phyloP scores from a whole-genome alignment of 2,329 filamentous ascomycete species.

The Massarina eburnea region DNA sequence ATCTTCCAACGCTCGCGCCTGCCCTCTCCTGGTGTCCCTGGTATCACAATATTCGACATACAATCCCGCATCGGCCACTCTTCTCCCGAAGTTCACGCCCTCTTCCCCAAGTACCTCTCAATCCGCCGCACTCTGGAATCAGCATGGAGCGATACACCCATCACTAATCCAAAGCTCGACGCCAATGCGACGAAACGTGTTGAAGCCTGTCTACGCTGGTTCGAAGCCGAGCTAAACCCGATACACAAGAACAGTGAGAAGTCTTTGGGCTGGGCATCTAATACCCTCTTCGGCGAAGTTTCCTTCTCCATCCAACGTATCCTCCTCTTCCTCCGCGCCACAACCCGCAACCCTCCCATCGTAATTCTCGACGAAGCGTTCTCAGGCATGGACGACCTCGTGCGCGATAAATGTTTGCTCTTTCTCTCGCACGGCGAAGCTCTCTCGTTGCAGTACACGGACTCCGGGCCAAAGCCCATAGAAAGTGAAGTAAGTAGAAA shows the following conservation, averaged over 20 bases:
- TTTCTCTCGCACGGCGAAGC: slow-evolving; percentile 64
- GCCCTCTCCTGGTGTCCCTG: slow-evolving; percentile 69
- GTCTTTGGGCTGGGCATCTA: slow-evolving; percentile 63
- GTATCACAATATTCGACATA: slow-evolving; percentile 89
- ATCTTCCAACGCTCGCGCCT: slow-evolving; percentile 82
- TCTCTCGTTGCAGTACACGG: slow-evolving; percentile 39
- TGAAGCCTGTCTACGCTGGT: slow-evolving; percentile 72
- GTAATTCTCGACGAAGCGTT: slow-evolving; percentile 56
- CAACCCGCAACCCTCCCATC: slow-evolving; percentile 49
- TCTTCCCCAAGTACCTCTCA: slow-evolving; percentile 79
- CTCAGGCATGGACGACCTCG: slow-evolving; percentile 54
- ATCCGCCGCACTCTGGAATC: slow-evolving; percentile 77
- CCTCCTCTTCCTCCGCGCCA: slow-evolving; percentile 70
- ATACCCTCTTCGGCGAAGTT: slow-evolving; percentile 69
- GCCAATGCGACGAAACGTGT: slow-evolving; percentile 60
- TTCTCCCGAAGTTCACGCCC: slow-evolving; percentile 89
- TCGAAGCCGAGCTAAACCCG: slow-evolving; percentile 75
- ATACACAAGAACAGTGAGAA: slow-evolving; percentile 10
- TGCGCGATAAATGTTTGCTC: slow-evolving; percentile 82
- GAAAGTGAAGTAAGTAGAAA: slow-evolving; percentile 47
- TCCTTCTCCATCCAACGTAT: slow-evolving; percentile 84
- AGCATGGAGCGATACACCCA: slow-evolving; percentile 88
- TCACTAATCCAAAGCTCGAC: slow-evolving; percentile 67
- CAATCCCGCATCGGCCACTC: slow-evolving; percentile 89
- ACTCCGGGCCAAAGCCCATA: slow-evolving; percentile 25